A percentile compares a stretch with the other conserved stretches of the same genome.
These are phyloP conservation scores for Aspergillus niger DNA, from an alignment of 2,329 filamentous ascomycete genomes.

Conservation along the genomic window DNA sequence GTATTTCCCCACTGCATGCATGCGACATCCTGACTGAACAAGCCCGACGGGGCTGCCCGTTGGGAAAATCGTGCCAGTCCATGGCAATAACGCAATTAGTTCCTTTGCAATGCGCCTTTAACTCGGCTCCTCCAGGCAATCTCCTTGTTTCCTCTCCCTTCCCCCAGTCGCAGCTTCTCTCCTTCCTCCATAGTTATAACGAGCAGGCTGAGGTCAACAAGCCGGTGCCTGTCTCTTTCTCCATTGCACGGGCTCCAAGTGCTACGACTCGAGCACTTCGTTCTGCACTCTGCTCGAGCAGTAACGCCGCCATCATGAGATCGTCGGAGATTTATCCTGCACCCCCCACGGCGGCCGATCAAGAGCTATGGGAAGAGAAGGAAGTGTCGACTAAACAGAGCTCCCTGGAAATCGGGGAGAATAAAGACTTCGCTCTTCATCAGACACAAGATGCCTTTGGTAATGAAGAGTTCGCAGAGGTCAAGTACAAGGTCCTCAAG, in stretches of 20 bases:
- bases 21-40: not conserved
- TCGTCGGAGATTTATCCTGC: constrained; percentile 17
- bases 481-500: constrained; percentile 55
- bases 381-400: constrained; percentile 9
- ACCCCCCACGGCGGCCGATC: constrained; percentile 15
- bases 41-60: not conserved
- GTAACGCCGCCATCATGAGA: constrained; percentile 13
- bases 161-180: not conserved
- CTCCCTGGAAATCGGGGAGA: constrained; percentile 21
- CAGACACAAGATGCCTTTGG: constrained; percentile 43
- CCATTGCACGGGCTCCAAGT: not conserved
- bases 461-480: constrained; percentile 43
- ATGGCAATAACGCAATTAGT: not conserved
- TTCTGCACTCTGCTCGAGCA: not conserved
- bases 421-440: constrained; percentile 23
- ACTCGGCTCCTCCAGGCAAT: not conserved
- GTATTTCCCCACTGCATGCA: not conserved
- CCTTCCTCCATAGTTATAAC: not conserved
- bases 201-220: not conserved
- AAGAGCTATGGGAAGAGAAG: constrained; percentile 17
- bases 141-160: not conserved
- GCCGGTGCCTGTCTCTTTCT: not conserved
- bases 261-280: not conserved
- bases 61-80: not conserved
- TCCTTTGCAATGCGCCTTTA: not conserved